Percentiles rank a stretch among this genome's conserved stretches.
Evolutionary conservation across 345 rosid species (phyloP).

Genomic region (Lepidium africanum): DNA sequence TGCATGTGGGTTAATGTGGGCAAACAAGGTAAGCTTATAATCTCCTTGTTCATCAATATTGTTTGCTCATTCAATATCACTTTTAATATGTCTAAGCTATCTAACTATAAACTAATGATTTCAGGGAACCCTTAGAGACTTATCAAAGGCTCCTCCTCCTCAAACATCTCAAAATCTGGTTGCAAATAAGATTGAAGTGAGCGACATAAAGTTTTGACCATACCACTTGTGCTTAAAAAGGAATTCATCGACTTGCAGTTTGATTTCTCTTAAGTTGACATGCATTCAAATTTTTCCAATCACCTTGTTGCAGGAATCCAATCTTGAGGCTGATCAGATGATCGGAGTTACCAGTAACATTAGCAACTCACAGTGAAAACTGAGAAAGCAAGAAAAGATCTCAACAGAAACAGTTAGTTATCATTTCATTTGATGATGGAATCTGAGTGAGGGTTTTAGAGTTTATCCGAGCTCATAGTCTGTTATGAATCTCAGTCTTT

Average conservation of each 20-base stretch:
- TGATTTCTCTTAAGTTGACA: constrained; percentile 2
- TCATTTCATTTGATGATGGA: background rate
- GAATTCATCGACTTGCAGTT: background rate
- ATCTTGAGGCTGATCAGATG: constrained; percentile 31
- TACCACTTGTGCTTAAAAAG: background rate
- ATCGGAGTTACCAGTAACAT: constrained; percentile 24
- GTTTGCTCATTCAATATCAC: background rate
- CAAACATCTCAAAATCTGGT: constrained; percentile 27
- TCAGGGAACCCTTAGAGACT: constrained; percentile 55
- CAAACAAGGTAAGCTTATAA: constrained; percentile 41
- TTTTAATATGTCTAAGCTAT: background rate
- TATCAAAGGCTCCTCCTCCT: constrained; percentile 37
- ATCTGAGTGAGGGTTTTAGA: background rate
- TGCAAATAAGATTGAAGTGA: constrained; percentile 35
- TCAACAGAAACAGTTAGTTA: background rate
- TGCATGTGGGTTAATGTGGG: constrained; percentile 66
- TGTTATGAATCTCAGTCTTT: background rate
- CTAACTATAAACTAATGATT: background rate
- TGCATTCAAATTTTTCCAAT: background rate
- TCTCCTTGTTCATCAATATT: background rate
- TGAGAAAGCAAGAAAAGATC: background rate
- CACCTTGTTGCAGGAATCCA: constrained; percentile 31
- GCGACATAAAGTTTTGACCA: background rate
- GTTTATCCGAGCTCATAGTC: background rate
- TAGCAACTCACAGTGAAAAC: constrained; percentile 28